Evolutionary conservation across 352 stramenopile genomes (phyloP).

Genomic region (Pythium grandisporangium): DNA sequence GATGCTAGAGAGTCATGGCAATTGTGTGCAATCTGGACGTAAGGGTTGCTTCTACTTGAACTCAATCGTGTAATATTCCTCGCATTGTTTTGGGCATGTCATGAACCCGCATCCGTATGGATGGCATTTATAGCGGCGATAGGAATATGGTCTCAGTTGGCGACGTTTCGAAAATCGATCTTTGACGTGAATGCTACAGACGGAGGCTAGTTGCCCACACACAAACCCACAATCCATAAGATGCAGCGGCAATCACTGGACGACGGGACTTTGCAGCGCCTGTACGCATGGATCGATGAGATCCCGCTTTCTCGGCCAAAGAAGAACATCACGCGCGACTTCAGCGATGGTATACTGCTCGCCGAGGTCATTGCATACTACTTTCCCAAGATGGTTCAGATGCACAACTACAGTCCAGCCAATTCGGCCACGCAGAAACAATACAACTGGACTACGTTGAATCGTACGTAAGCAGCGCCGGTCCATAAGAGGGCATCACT

Average conservation of each 20-base stretch:
- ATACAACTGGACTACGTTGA: constrained; percentile 95
- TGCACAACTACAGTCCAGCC: constrained; percentile 94
- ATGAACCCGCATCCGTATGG: no score
- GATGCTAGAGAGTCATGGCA: no score
- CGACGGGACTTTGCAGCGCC: constrained; percentile 87
- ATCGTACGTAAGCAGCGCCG: no score
- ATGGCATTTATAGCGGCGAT: neutral
- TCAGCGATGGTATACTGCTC: constrained; percentile 89
- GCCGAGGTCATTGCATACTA: constrained; percentile 92
- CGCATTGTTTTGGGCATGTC: no score
- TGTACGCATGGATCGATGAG: constrained; percentile 95
- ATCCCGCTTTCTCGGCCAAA: constrained; percentile 92
- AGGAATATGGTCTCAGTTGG: no score
- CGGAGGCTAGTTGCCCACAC: no score
- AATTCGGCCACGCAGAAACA: constrained; percentile 92
- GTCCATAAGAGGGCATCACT: no score
- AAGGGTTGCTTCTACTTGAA: no score
- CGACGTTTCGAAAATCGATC: no score
- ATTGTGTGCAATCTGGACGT: no score
- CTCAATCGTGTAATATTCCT: no score
- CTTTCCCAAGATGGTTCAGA: constrained; percentile 92
- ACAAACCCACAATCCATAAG: no score
- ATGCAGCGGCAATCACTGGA: constrained; percentile 67
- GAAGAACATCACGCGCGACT: constrained; percentile 93
- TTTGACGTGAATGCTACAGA: constrained; percentile 1